A percentile compares a stretch with the other conserved stretches of the same genome.
Evolutionary conservation across 2,329 filamentous ascomycete genomes (phyloP).

Genomic region (Xylariaceae sp.): DNA sequence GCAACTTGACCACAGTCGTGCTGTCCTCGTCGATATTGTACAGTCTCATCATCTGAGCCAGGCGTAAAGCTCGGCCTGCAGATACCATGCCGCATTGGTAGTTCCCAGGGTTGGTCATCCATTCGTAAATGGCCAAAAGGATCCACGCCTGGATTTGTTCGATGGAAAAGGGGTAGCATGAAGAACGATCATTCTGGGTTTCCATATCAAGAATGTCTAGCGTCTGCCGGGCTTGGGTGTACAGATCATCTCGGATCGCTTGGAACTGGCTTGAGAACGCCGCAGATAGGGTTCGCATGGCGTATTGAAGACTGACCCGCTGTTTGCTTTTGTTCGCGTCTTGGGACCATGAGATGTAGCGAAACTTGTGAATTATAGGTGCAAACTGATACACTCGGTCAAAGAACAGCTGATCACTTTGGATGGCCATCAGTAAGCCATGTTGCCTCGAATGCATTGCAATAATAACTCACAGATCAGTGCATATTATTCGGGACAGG

Average conservation of each 20-base stretch:
- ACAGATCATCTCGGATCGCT: constrained; percentile 20
- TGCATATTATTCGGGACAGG: constrained; percentile 17
- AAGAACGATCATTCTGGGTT: not conserved
- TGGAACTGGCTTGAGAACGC: constrained; percentile 32
- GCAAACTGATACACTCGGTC: constrained; percentile 29
- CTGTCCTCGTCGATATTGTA: not conserved
- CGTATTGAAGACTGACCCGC: constrained; percentile 27
- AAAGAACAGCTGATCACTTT: constrained; percentile 24
- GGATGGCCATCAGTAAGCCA: too few relatives aligned
- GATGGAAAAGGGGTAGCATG: not conserved
- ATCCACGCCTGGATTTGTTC: constrained; percentile 16
- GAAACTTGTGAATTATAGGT: constrained; percentile 27
- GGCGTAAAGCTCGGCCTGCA: constrained; percentile 13
- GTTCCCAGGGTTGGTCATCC: constrained; percentile 4
- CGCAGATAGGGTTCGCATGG: constrained; percentile 33
- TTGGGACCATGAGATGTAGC: constrained; percentile 23
- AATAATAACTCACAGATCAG: constrained; percentile 8
- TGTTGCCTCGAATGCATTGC: too few relatives aligned
- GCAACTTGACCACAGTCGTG: not conserved
- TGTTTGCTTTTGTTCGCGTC: constrained; percentile 16
- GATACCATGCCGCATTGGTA: constrained; percentile 11
- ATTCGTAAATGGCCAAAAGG: constrained; percentile 10
- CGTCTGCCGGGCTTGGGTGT: constrained; percentile 26
- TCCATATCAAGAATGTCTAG: constrained; percentile 24
- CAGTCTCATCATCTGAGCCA: constrained; percentile 12